Evolutionary conservation across 2,329 filamentous ascomycete genomes (phyloP).

Genomic region (Fusarium lateritium): DNA sequence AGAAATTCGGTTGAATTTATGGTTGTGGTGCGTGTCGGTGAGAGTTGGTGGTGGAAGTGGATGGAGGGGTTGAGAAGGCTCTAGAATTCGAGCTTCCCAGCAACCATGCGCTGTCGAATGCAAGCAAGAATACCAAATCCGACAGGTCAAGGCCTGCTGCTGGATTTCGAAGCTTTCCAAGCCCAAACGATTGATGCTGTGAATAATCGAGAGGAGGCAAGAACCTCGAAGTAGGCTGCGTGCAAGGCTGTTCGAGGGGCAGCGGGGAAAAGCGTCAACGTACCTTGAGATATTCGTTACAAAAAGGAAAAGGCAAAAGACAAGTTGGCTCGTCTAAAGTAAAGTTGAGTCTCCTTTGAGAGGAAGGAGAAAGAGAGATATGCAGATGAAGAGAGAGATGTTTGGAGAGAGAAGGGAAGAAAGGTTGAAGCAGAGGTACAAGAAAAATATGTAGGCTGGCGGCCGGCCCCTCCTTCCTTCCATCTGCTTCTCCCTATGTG

Average conservation of each 20-base stretch:
- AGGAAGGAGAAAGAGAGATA: slow-evolving; percentile 32
- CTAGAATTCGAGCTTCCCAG: slow-evolving; percentile 26
- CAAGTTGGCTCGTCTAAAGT: slow-evolving; percentile 45
- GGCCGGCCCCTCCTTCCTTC: slow-evolving; percentile 49
- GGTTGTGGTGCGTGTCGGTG: slow-evolving; percentile 14
- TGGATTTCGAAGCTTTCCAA: slow-evolving; percentile 8
- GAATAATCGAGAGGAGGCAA: not conserved
- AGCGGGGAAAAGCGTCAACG: slow-evolving; percentile 29
- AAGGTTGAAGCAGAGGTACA: slow-evolving; percentile 47
- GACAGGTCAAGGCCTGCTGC: not conserved
- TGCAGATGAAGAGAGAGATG: slow-evolving; percentile 39
- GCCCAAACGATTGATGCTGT: not conserved
- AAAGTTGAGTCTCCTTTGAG: slow-evolving; percentile 46
- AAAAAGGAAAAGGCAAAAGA: slow-evolving; percentile 46
- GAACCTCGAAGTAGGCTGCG: slow-evolving; percentile 4
- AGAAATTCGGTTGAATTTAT: slow-evolving; percentile 10
- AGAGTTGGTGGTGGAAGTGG: slow-evolving; percentile 14
- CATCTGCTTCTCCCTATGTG: slow-evolving; percentile 50
- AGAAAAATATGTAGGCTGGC: slow-evolving; percentile 56
- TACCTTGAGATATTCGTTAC: slow-evolving; percentile 49
- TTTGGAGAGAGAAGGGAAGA: slow-evolving; percentile 44
- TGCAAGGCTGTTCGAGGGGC: slow-evolving; percentile 25
- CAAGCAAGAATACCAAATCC: slow-evolving; percentile 5
- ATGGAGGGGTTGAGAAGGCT: slow-evolving; percentile 42
- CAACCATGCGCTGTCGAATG: not conserved